Conservation (phyloP, 2,329 filamentous ascomycete species). For the Dactylellina drechsleri region DNA sequence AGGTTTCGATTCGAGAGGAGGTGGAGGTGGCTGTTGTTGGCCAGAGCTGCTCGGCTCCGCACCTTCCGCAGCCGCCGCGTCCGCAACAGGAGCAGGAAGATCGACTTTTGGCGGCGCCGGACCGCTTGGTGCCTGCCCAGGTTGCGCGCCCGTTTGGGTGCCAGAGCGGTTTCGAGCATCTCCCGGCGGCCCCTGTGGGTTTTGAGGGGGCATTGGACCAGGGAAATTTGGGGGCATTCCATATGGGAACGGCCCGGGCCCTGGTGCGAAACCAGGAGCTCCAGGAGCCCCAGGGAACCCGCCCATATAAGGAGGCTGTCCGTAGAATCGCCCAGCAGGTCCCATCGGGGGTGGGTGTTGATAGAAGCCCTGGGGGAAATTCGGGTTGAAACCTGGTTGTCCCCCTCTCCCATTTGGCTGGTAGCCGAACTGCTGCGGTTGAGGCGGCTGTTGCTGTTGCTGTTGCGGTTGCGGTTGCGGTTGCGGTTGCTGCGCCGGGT, state of each 20-base stretch:
- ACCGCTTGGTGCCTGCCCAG: slow-evolving; percentile 10
- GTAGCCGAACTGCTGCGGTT: slow-evolving; percentile 17
- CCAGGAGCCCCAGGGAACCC: slow-evolving; percentile 37
- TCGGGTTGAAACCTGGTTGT: slow-evolving; percentile 35
- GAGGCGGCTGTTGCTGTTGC: not conserved
- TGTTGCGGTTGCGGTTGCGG: not conserved
- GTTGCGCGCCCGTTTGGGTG: slow-evolving; percentile 22
- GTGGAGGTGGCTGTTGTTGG: slow-evolving; percentile 31
- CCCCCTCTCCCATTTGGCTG: slow-evolving; percentile 34
- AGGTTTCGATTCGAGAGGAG: slow-evolving; percentile 49
- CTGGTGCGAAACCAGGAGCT: slow-evolving; percentile 35
- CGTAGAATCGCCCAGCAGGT: slow-evolving; percentile 45
- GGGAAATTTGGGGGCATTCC: slow-evolving; percentile 41
- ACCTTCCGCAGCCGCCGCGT: slow-evolving; percentile 17
- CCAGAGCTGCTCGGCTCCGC: not conserved
- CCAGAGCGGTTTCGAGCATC: slow-evolving; percentile 30
- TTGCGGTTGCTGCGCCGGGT: slow-evolving; percentile 13
- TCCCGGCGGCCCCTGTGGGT: slow-evolving; percentile 19
- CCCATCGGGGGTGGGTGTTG: slow-evolving; percentile 34
- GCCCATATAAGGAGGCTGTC: slow-evolving; percentile 46
- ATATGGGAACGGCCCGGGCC: slow-evolving; percentile 41
- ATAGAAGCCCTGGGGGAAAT: slow-evolving; percentile 48
- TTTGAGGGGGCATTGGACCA: slow-evolving; percentile 24
- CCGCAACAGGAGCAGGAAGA: slow-evolving; percentile 29
- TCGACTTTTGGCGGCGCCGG: slow-evolving; percentile 29